Evolutionary conservation across 345 rosid genomes (phyloP), one percentile per base, ranked within the genome.

Genomic region (Tarenaya hassleriana): DNA sequence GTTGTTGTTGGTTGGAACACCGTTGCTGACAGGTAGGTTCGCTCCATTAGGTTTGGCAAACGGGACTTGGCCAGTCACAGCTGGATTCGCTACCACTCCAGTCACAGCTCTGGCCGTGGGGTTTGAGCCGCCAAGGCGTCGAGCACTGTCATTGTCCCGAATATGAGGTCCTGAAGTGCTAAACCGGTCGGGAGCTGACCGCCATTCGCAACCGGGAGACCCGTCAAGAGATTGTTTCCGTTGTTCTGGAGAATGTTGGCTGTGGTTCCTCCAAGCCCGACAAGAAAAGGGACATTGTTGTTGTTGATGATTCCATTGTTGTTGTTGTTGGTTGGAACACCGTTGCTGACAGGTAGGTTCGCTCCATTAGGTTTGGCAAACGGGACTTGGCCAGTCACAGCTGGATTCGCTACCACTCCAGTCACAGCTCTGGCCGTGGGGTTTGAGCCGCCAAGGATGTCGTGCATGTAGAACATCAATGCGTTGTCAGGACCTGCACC

Each of bases 11-110:
- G 69, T 67, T 18, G 86, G 75, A 10, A 87, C 68, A 3, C 92
- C 96, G 16, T 56, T 87, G 74, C 37, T 68, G 29, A 87, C 32
- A 0, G 98, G 84, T 48, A 87, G 79, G 65, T 78, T 79, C 0
- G 96, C 88, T 0, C 95, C 96, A 3, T 80, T 84, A 0, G 95
- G 89, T 61, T 87, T 84, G 58, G 95, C 83, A 40, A 87, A 91
- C 5, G 98, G 86, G 34, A 87, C 74, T 53, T 82, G 96, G 5
- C 90, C 90, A 1, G 55, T 76, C 50, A 76, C 56, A 4, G 92
- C 86, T 0, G 88, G 79, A 50, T 83, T 90, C 40, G 72, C 61
- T 1, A 84, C 88, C 0, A 90, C 57, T 40, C 94, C 91, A 0
- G 91, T 86, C 13, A 90, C 88, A 0, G 94, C 85, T 64, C 69